Evolutionary conservation across 2,329 filamentous ascomycete genomes (phyloP).

Genomic region (Epichloe gansuensis): DNA sequence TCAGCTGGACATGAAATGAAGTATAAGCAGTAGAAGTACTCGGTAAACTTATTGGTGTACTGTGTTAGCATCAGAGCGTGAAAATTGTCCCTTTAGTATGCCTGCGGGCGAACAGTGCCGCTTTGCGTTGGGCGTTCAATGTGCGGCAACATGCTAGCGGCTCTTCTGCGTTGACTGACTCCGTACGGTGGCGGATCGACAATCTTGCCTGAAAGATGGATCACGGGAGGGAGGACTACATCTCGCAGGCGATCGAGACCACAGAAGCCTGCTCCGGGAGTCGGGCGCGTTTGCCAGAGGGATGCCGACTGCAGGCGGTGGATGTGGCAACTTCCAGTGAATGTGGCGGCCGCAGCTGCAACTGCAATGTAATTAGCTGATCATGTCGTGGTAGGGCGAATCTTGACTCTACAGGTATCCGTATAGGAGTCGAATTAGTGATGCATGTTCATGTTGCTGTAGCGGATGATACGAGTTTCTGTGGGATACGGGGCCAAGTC

Average conservation of each 20-base stretch:
- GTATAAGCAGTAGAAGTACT: too few species aligned
- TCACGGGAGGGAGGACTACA: background rate
- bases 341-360: background rate
- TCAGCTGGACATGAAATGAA: too few species aligned
- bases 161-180: background rate
- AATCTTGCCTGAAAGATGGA: background rate
- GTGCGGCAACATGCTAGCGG: background rate
- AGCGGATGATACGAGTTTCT: background rate
- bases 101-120: background rate
- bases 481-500: background rate
- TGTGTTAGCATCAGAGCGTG: too few species aligned
- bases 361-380: background rate
- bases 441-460: background rate
- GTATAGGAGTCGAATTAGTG: too few species aligned
- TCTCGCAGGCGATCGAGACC: background rate
- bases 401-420: background rate
- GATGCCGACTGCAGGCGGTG: too few species aligned
- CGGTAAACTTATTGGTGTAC: too few species aligned
- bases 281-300: too few species aligned
- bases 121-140: background rate
- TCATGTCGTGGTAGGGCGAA: background rate
- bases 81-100: background rate
- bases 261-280: too few species aligned
- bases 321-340: too few species aligned
- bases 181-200: background rate